Evolutionary conservation across 345 rosid species (phyloP).

Genomic region (Camelina sativa): DNA sequence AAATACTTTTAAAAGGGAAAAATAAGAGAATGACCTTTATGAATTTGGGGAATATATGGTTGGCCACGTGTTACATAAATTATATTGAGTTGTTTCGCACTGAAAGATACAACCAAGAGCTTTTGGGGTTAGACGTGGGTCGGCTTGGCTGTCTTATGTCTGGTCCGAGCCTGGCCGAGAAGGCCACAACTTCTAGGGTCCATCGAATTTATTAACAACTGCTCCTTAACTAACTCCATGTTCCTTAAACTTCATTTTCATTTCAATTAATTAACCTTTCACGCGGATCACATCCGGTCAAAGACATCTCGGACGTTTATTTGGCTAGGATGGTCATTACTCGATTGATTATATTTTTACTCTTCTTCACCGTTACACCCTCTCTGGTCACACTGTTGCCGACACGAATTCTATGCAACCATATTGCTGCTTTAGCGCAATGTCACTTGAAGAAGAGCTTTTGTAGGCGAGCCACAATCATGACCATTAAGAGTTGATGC

Average conservation of each 20-base stretch:
- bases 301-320: conserved; percentile 16
- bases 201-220: conserved; percentile 25
- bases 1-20: neutral
- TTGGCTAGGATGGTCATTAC: conserved; percentile 14
- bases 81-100: conserved; percentile 28
- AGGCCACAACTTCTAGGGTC: conserved; percentile 30
- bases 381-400: conserved; percentile 23
- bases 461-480: neutral
- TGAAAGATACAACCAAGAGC: conserved; percentile 32
- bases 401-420: conserved; percentile 6
- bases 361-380: conserved; percentile 1
- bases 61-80: conserved; percentile 23
- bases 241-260: conserved; percentile 25
- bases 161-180: conserved; percentile 27
- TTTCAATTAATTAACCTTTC: conserved; percentile 19
- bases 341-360: neutral
- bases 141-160: conserved; percentile 33
- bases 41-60: conserved; percentile 17
- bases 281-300: conserved; percentile 12
- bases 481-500: neutral
- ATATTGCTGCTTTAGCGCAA: neutral
- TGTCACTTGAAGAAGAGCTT: neutral
- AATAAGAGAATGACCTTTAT: neutral
- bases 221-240: conserved; percentile 38
- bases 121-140: conserved; percentile 36